Evolutionary conservation across 108 stramenopile genomes (phyloP).

Genomic region (Stephanodiscus minutulus): DNA sequence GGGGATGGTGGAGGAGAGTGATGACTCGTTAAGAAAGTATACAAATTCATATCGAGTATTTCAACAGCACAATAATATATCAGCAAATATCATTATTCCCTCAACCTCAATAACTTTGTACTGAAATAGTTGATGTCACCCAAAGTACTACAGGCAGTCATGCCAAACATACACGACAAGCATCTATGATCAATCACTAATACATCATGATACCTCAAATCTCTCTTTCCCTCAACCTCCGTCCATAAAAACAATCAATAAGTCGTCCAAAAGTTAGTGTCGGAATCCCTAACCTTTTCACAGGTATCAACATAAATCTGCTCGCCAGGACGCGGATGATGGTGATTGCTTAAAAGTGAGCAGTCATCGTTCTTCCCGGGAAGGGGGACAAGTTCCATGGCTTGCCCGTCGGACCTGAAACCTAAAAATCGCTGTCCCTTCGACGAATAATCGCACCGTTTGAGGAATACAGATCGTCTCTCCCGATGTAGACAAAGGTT

Average conservation of each 20-base stretch:
- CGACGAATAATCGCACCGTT: not conserved
- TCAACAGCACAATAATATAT: no score
- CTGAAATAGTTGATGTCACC: not conserved
- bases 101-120: no score
- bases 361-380: not conserved
- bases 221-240: not conserved
- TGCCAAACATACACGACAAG: not conserved
- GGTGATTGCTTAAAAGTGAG: no score
- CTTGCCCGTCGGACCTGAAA: conserved; percentile 5
- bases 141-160: not conserved
- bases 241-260: no score
- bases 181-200: no score
- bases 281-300: conserved; percentile 7
- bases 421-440: conserved; percentile 20
- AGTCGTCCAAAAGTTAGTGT: not conserved
- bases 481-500: conserved; percentile 14
- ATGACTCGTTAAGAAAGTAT: no score
- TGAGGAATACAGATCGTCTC: not conserved
- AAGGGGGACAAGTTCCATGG: conserved; percentile 34
- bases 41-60: no score
- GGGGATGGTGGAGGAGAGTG: no score
- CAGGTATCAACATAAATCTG: conserved; percentile 27
- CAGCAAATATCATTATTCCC: no score
- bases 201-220: no score
- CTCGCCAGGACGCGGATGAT: conserved; percentile 37